A percentile compares a stretch with the other conserved stretches of the same genome.
phyloP scores from a whole-genome alignment of 192 early-diverging fungal genomes.

The Podochytrium sp. region DNA sequence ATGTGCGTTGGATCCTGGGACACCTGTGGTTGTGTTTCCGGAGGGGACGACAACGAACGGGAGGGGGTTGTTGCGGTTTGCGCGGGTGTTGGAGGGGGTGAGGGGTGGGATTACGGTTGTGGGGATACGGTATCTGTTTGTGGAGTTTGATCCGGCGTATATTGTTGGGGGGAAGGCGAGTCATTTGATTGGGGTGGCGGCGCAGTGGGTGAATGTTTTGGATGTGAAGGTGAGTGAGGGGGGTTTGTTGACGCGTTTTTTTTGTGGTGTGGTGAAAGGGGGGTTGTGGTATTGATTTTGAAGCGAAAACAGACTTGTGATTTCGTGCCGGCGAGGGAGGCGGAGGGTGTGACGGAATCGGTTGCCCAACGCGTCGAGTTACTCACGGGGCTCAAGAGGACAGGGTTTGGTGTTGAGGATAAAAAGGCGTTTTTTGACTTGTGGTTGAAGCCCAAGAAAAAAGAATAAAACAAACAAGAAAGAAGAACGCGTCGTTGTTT shows the following conservation, averaged over 20 bases:
- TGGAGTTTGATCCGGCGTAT: constrained; percentile 9
- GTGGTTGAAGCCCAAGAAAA: no score
- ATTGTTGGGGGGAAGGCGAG: constrained; percentile 7
- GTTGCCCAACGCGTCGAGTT: no score
- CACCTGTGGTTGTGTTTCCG: constrained; percentile 68
- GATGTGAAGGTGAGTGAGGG: not conserved
- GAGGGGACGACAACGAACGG: constrained; percentile 85
- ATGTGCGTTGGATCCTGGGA: not conserved
- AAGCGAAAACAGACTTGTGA: not conserved
- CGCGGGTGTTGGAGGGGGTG: not conserved
- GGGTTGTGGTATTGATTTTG: no score
- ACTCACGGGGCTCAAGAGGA: constrained; percentile 14
- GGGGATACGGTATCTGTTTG: constrained; percentile 6
- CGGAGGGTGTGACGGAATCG: not conserved
- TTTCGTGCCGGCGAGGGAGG: no score
- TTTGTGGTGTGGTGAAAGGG: no score
- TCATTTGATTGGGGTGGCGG: constrained; percentile 22
- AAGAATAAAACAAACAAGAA: no score
- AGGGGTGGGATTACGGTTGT: not conserved
- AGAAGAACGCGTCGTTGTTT: no score
- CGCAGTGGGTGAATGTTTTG: constrained; percentile 6
- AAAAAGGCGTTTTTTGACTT: constrained; percentile 24
- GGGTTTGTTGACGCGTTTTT: no score
- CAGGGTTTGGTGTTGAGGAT: constrained; percentile 4
- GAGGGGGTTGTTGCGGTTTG: constrained; percentile 64